Conservation (phyloP, 805 yeast species). For the Candida ovalis region DNA sequence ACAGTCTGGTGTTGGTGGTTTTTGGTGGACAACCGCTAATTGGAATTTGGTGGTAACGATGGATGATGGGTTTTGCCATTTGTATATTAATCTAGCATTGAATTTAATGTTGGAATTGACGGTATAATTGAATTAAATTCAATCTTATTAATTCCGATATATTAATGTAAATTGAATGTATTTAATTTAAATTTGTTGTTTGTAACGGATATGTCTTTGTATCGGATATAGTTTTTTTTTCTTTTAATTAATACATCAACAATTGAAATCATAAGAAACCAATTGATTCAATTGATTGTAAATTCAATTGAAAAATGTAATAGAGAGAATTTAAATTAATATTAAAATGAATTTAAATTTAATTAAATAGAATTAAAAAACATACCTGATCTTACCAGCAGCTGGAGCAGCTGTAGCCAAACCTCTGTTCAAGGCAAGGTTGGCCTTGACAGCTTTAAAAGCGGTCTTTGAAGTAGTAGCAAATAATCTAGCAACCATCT, state of each 20-base stretch:
- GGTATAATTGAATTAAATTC: background rate
- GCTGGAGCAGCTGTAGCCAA: conserved; percentile 75
- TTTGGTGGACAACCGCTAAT: background rate
- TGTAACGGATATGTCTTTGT: no score
- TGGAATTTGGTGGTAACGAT: no score
- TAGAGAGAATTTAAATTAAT: background rate
- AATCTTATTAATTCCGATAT: no score
- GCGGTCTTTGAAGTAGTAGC: conserved; percentile 77
- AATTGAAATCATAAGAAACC: no score
- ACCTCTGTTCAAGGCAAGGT: conserved; percentile 68
- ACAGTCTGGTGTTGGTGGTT: background rate
- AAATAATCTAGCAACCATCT: conserved; percentile 51
- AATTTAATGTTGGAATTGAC: background rate
- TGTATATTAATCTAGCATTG: no score
- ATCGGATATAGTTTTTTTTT: conserved; percentile 2
- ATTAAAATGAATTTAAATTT: background rate
- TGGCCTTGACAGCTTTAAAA: conserved; percentile 83
- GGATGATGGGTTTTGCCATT: no score
- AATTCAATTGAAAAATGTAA: background rate
- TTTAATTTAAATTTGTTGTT: no score
- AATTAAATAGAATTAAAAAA: conserved; percentile 19
- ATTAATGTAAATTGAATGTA: no score
- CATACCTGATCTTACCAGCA: conserved; percentile 86
- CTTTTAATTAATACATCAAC: no score
- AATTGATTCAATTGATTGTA: background rate